These are phyloP conservation scores for Neurospora sp. DNA, from an alignment of 2,329 filamentous ascomycete species.

Conservation along the genomic window DNA sequence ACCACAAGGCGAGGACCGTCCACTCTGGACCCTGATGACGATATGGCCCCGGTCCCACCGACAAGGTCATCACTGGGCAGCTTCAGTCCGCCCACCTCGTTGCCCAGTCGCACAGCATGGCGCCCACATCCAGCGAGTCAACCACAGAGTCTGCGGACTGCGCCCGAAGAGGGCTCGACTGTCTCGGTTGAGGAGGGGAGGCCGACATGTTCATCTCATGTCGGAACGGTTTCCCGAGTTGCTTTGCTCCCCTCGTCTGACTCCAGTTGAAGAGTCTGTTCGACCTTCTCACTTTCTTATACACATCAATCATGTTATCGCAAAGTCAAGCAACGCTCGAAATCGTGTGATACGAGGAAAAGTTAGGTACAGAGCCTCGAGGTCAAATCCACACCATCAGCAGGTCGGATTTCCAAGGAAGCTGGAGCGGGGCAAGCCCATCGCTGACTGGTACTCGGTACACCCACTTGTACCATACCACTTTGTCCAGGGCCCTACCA, in stretches of 20 bases:
- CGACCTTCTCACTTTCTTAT: neutral
- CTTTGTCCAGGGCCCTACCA: neutral
- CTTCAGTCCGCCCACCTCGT: neutral
- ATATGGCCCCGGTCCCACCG: neutral
- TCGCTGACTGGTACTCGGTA: neutral
- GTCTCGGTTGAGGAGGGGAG: neutral
- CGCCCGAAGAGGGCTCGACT: neutral
- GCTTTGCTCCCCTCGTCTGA: neutral
- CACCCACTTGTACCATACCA: neutral
- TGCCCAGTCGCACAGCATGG: neutral
- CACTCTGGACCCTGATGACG: neutral
- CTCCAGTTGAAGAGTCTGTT: neutral
- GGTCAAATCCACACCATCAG: neutral
- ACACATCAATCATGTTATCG: neutral
- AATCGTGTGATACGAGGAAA: neutral
- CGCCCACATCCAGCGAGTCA: neutral
- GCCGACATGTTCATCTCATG: neutral
- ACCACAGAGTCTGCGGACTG: neutral
- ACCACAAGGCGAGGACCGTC: neutral
- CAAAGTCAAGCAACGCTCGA: neutral
- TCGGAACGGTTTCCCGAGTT: neutral
- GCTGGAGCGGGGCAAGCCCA: neutral
- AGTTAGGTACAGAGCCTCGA: neutral
- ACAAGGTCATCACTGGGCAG: neutral
- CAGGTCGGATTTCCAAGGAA: neutral